Conservation (phyloP, 352 stramenopile species). For the Aphanomyces stellatus region DNA sequence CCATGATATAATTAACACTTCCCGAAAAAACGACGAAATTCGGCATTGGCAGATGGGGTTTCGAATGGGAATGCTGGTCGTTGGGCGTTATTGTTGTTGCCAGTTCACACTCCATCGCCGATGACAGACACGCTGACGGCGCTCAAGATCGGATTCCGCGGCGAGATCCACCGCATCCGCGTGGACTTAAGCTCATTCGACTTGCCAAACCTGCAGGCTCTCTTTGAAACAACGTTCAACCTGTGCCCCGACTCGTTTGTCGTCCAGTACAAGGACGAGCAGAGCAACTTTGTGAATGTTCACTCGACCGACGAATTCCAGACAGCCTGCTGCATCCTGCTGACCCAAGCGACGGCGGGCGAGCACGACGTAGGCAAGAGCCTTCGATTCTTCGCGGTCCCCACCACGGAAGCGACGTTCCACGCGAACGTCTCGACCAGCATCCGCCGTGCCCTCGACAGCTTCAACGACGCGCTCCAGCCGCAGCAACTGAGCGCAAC, state of each 20-base stretch:
- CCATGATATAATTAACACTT: too few species aligned
- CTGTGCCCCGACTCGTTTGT: constrained; percentile 41
- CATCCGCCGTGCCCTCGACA: constrained; percentile 74
- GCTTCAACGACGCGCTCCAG: constrained; percentile 66
- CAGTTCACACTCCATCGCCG: too few species aligned
- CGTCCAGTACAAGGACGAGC: constrained; percentile 75
- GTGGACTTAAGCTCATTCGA: constrained; percentile 47
- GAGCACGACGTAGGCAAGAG: constrained; percentile 31
- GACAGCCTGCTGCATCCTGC: constrained; percentile 50
- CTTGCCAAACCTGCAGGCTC: constrained; percentile 35
- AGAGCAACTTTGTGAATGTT: constrained; percentile 65
- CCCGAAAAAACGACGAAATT: too few species aligned
- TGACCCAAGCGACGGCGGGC: neutral
- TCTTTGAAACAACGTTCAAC: constrained; percentile 56
- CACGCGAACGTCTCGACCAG: constrained; percentile 72
- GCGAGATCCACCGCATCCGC: constrained; percentile 73
- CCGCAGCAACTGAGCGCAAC: constrained; percentile 32
- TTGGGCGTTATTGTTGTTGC: too few species aligned
- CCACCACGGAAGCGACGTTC: constrained; percentile 49
- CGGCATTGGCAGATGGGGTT: too few species aligned
- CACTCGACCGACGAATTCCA: constrained; percentile 56
- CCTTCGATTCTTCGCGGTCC: constrained; percentile 59
- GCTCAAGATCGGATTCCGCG: constrained; percentile 75
- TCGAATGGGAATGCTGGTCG: too few species aligned
- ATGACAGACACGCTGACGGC: constrained; percentile 30